Evolutionary conservation across 164 flowering plant species (phyloP), one percentile per base, ranked within the genome.

Genomic region (Kalanchoe fedtschenkoi): DNA sequence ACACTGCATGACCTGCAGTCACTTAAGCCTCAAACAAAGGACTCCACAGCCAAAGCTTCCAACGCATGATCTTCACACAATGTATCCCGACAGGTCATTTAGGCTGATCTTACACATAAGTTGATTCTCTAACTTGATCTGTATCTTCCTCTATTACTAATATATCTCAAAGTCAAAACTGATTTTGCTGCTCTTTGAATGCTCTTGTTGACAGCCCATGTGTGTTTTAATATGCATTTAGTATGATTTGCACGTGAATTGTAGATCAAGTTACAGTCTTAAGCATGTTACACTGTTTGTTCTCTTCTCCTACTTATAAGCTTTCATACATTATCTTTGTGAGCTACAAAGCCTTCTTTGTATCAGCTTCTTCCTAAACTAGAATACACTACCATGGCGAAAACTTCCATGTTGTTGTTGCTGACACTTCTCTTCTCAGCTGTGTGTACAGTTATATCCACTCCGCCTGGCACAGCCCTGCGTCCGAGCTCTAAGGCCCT

Each of bases 1-100:
- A n/a, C n/a, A n/a, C 53, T n/a, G 3, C 53, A 44, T 44, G 53
- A n/a, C 53, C 53, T 46, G 26, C 8, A 22, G 24, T 47, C 54
- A 47, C 54, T 47, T 47, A 7, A 47, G 54, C 54, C 54, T 47
- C 54, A 47, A 47, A 47, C 54, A 47, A 47, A 47, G 54, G 54
- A 19, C 54, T 44, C 22, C 9, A 44, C 21, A 17, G 46, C 46
- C 3, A 42, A 42, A 19, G 16, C 17, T 19, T n/a, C n/a, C n/a
- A n/a, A n/a, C n/a, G n/a, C n/a, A 17, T 43, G 51, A 43, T 43
- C 22, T 43, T 46, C 7, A 46, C 54, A 46, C 54, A 22, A 6
- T 2, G 28, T 47, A 47, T 47, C 54, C 24, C 28, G 51, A 43
- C 22, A 21, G 28, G 54, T 47, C 28, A 47, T 14, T 47, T 47